Conservation (phyloP, 371 early-diverging fungal genomes). For the Dinochytrium kinnereticum region DNA sequence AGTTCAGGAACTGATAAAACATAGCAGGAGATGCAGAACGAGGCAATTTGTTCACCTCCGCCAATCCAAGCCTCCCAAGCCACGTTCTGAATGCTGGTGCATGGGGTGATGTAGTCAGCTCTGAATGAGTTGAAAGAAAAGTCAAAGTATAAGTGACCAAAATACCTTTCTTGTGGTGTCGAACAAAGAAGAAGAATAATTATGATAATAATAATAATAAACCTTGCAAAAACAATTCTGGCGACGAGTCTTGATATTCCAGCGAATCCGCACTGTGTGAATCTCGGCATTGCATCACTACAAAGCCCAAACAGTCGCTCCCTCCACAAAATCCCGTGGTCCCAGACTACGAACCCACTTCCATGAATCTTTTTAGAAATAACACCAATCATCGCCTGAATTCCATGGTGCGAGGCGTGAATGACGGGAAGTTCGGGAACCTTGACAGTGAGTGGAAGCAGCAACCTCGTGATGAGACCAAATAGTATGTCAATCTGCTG, state of each 20-base stretch:
- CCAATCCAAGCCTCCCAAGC: conserved; percentile 46
- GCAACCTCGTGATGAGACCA: conserved; percentile 35
- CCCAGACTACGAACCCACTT: conserved; percentile 43
- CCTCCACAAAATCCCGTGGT: conserved; percentile 49
- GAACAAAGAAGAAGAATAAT: no score
- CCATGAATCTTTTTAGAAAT: conserved; percentile 40
- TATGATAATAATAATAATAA: not conserved
- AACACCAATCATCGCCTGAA: conserved; percentile 46
- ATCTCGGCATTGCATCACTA: conserved; percentile 39
- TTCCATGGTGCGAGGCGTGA: conserved; percentile 49
- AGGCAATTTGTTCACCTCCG: conserved; percentile 32
- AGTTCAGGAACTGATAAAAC: not conserved
- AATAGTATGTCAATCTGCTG: conserved; percentile 42
- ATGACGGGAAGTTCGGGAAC: conserved; percentile 39
- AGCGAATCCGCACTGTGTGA: conserved; percentile 41
- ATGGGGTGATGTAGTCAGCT: conserved; percentile 49
- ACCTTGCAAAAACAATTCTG: conserved; percentile 36
- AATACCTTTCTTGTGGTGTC: no score
- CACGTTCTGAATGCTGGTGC: conserved; percentile 49
- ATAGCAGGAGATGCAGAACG: not conserved
- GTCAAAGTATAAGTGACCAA: no score
- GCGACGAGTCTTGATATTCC: conserved; percentile 45
- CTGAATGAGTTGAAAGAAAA: conserved; percentile 11
- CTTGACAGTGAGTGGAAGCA: conserved; percentile 36
- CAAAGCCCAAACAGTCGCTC: conserved; percentile 48